Base-by-base conservation (phyloP, 2,329 filamentous ascomycete species). In the Hypocrella siamensis region DNA sequence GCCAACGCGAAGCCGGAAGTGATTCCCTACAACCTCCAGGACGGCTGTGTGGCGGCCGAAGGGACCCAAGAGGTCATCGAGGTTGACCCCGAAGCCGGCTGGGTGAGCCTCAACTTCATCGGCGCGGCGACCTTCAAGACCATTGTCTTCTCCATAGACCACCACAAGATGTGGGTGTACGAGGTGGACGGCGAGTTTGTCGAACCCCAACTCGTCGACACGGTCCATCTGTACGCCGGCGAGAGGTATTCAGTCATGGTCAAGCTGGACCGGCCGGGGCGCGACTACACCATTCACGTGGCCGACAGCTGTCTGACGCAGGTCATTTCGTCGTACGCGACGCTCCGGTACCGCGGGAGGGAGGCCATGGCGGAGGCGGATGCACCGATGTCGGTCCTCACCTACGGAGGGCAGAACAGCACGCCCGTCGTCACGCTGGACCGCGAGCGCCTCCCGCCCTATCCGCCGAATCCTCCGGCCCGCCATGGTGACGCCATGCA, bases 101-200 rank as follows among this genome's bases (percentile, higher is more conserved):
- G 35, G 35, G 22, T 32, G 11, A 36, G 34, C 31, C 31, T 36
- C 8, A 36, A 36, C 21, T 36, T 32, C 17, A 31, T 36, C n/a
- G 26, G 16, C 19, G 34, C 32, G 2, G 17, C 49, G 28, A 22
- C 35, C 9, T 12, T 14, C 18, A 31, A 27, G 19, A 16, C 19
- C 12, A 14, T 32, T 17, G 60, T 17, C 6, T 35, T 35, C 21
- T 54, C 53, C 4, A 57, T 63, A 19, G 59, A 63, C 37, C 49
- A 55, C 28, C 58, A 62, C 35, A 47, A 51, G 3, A 49, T 63
- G 47, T 57, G 48, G 34, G 42, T 63, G 6, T 63, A 61, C 31
- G 57, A 53, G 10, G 46, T 56, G 15, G 59, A 63, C 34, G 60
- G 60, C 2, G 45, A 48, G 17, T 62, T 53, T 34, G 49, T 63